Evolutionary conservation across 2,329 filamentous ascomycete genomes (phyloP).

Genomic region (Cytospora chrysosperma): DNA sequence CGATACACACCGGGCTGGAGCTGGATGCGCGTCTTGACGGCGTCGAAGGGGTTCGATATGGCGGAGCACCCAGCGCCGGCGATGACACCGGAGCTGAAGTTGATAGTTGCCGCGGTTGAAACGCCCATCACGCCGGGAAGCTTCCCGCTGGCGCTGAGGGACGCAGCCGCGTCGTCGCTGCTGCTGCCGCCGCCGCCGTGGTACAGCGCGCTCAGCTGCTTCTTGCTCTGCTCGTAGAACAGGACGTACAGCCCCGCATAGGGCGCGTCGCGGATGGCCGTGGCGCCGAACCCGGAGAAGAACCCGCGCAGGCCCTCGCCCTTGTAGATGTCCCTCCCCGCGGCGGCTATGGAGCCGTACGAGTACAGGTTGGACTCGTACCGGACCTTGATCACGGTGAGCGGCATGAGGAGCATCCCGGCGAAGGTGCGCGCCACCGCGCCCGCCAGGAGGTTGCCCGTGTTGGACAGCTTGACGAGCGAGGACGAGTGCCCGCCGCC

Average conservation of each 20-base stretch:
- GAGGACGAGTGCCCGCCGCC: constrained; percentile 64
- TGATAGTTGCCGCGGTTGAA: constrained; percentile 64
- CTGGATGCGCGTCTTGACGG: constrained; percentile 92
- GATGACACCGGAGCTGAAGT: constrained; percentile 79
- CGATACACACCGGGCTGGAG: constrained; percentile 79
- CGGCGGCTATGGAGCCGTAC: constrained; percentile 73
- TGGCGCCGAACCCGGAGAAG: constrained; percentile 92
- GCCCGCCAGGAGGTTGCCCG: constrained; percentile 81
- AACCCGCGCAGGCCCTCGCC: constrained; percentile 78
- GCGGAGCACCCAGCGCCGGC: constrained; percentile 82
- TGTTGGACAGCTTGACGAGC: constrained; percentile 78
- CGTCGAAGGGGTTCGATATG: constrained; percentile 94
- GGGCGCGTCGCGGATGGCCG: constrained; percentile 89
- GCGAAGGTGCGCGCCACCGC: constrained; percentile 81
- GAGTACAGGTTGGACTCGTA: constrained; percentile 87
- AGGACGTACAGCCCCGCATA: constrained; percentile 94
- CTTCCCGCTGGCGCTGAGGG: background rate
- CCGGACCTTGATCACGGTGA: constrained; percentile 94
- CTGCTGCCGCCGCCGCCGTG: background rate
- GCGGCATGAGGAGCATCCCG: constrained; percentile 89
- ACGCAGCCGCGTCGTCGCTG: constrained; percentile 4
- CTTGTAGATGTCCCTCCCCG: constrained; percentile 70
- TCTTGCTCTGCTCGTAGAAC: constrained; percentile 86
- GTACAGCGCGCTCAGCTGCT: constrained; percentile 47
- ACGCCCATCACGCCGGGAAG: constrained; percentile 32